Conservation (phyloP, 2,329 filamentous ascomycete genomes). For the Uncinocarpus reesii region DNA sequence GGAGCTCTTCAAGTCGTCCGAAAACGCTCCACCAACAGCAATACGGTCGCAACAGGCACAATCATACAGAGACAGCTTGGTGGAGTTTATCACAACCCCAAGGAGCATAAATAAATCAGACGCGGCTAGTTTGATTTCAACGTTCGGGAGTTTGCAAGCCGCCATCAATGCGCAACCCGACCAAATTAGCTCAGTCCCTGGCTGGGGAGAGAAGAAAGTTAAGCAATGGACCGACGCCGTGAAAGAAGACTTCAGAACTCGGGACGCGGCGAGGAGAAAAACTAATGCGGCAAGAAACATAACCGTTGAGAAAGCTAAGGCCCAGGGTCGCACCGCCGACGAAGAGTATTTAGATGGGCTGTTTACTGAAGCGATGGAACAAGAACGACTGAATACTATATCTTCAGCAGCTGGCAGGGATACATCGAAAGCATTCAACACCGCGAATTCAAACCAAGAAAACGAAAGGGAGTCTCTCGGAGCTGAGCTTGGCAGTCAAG, state of each 20-base stretch:
- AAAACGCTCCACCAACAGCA: constrained; percentile 69
- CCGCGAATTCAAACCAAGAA: constrained; percentile 15
- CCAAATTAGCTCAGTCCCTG: constrained; percentile 70
- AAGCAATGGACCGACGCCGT: constrained; percentile 73
- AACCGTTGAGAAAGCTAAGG: not conserved
- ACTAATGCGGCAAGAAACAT: not conserved
- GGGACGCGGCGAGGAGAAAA: constrained; percentile 40
- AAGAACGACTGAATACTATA: not conserved
- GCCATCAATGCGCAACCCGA: constrained; percentile 83
- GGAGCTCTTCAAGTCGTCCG: constrained; percentile 88
- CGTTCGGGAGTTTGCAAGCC: constrained; percentile 78
- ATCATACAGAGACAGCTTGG: constrained; percentile 73
- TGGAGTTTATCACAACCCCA: constrained; percentile 87
- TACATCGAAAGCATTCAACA: too few species aligned
- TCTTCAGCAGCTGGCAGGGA: not conserved
- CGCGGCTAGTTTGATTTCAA: constrained; percentile 76
- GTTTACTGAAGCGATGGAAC: not conserved
- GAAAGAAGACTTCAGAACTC: constrained; percentile 71
- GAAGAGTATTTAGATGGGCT: not conserved
- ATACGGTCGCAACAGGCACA: constrained; percentile 79
- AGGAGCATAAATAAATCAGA: constrained; percentile 90
- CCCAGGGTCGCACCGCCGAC: not conserved
- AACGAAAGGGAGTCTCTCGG: not conserved
- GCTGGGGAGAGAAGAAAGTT: constrained; percentile 94
- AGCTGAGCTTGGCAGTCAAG: constrained; percentile 1